Conservation (phyloP, 495 filamentous ascomycete species). For the Cercophora newfieldiana region DNA sequence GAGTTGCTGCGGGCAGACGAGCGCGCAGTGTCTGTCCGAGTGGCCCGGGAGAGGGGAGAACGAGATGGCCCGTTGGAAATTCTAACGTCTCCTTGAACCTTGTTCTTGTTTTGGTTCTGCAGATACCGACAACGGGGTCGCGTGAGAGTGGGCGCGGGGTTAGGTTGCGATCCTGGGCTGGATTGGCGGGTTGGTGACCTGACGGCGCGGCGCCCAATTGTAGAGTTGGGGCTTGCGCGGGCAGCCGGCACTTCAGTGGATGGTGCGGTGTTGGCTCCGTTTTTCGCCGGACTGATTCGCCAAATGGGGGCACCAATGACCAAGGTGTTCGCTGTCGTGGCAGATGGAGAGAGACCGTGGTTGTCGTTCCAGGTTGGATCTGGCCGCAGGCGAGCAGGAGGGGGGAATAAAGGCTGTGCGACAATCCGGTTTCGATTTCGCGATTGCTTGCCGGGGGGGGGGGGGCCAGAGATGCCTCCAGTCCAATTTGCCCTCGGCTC, state of each 20-base stretch:
- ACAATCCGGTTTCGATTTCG: constrained; percentile 1
- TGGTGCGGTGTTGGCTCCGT: not conserved
- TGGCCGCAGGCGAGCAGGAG: not conserved
- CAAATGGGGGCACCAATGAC: constrained; percentile 2
- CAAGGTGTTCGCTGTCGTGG: constrained; percentile 8
- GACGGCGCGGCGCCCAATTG: constrained; percentile 10
- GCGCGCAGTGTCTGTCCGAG: not conserved
- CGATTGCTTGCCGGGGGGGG: not conserved
- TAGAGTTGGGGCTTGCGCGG: constrained; percentile 14
- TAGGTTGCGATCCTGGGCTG: constrained; percentile 22
- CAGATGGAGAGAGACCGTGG: constrained; percentile 3
- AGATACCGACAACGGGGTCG: constrained; percentile 17
- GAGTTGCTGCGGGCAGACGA: not conserved
- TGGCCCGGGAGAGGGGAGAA: not conserved
- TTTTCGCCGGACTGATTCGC: not conserved
- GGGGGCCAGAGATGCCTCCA: not conserved
- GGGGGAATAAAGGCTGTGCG: not conserved
- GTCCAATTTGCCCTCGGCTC: not conserved
- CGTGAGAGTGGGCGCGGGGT: constrained; percentile 26
- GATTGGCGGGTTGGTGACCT: constrained; percentile 18
- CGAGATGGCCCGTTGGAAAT: not conserved
- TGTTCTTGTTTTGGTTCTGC: constrained; percentile 11
- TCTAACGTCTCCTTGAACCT: not conserved
- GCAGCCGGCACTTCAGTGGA: not conserved
- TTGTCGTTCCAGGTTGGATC: not conserved